Evolutionary conservation across 345 rosid species (phyloP), one percentile per base, ranked within the genome.

Genomic region (Linum trigynum): DNA sequence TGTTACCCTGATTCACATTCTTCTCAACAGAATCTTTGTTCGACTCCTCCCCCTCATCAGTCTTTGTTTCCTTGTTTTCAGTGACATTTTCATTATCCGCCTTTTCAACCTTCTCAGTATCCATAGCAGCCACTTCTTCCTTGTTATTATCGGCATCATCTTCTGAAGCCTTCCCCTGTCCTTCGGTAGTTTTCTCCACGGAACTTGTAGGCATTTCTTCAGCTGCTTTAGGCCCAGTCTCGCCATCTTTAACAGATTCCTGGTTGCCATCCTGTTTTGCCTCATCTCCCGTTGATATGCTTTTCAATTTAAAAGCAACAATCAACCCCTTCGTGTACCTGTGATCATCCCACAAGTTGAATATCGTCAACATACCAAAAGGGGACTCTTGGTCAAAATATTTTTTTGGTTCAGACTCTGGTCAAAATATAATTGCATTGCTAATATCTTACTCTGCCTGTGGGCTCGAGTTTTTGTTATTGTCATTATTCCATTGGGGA

Each of bases 261-360:
- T 76, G 77, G 40, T 74, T 40, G 57, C 36, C 76, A 56, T 80
- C 79, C 43, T 69, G 57, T 57, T 78, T 84, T 1, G 55, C 57
- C 32, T 86, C 67, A 64, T 6, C 78, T 58, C 74, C 89, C 74
- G 81, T 69, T 55, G 65, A 71, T 35, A 62, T 67, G 45, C 69
- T 78, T 82, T 88, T 90, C 59, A 94, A 77, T 32, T 82, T 66
- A 78, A 94, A 94, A 42, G 95, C 86, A 69, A 90, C 86, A 66
- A 94, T 81, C 72, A 94, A 81, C 61, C 95, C 97, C 83, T 84
- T 88, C 36, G 95, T 91, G 70, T 90, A 86, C 64, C 97, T 92
- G 84, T 39, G 3, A 71, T 48, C 63, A 55, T 55, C 72, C 50
- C 37, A 62, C 32, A 65, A 59, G 61, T 59, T 37, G 10, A 62